Evolutionary conservation across 2,329 filamentous ascomycete genomes (phyloP).

Genomic region (Graphilbum ipis-grandicollis): DNA sequence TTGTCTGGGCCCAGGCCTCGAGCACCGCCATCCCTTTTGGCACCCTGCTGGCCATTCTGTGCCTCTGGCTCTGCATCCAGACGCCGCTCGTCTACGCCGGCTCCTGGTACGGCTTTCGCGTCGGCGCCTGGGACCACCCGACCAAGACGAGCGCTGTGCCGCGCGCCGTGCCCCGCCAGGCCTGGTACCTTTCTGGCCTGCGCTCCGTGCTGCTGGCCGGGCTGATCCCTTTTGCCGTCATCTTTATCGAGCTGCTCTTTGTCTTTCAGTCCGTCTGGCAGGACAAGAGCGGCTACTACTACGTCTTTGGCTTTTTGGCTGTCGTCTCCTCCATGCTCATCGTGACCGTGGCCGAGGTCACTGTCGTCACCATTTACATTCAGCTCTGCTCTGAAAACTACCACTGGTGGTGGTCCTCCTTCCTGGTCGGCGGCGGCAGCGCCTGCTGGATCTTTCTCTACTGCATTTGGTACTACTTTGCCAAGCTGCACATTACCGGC

Average conservation of each 20-base stretch:
- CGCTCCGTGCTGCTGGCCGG: constrained; percentile 56
- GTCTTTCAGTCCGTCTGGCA: constrained; percentile 59
- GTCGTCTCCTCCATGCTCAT: constrained; percentile 57
- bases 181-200: constrained; percentile 54
- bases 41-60: constrained; percentile 53
- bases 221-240: constrained; percentile 58
- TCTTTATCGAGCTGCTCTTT: constrained; percentile 13
- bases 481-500: constrained; percentile 64
- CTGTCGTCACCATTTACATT: constrained; percentile 66
- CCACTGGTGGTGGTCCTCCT: constrained; percentile 87
- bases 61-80: constrained; percentile 74
- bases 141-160: constrained; percentile 57
- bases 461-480: constrained; percentile 69
- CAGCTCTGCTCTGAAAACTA: constrained; percentile 76
- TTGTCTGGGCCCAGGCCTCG: constrained; percentile 79
- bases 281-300: constrained; percentile 84
- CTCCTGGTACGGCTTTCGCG: constrained; percentile 58
- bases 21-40: constrained; percentile 75
- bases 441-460: constrained; percentile 71
- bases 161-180: constrained; percentile 56
- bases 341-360: constrained; percentile 66
- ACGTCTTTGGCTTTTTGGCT: constrained; percentile 73
- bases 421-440: constrained; percentile 60
- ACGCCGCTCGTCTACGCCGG: constrained; percentile 70
- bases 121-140: constrained; percentile 60